Conservation (phyloP, 1,139 yeast genomes). For the Saccharomyces hybrid region DNA sequence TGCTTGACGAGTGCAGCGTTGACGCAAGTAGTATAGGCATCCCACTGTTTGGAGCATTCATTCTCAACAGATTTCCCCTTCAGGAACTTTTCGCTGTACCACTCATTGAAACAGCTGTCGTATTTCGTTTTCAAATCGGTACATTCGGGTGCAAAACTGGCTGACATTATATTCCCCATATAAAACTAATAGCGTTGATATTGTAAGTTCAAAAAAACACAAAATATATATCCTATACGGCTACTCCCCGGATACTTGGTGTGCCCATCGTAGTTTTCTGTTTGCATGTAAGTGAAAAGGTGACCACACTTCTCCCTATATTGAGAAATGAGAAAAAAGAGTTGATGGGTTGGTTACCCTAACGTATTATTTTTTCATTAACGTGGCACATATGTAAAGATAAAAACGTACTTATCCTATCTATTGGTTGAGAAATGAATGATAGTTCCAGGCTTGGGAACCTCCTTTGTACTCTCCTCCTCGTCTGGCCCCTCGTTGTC, state of each 20-base stretch:
- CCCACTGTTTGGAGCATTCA: slow-evolving; percentile 89
- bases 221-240: neutral
- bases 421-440: slow-evolving; percentile 17
- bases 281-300: neutral
- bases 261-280: neutral
- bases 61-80: slow-evolving; percentile 48
- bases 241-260: neutral
- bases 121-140: slow-evolving; percentile 76
- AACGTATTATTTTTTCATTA: neutral
- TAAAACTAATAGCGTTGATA: neutral
- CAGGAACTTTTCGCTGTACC: slow-evolving; percentile 76
- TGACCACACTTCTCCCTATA: neutral
- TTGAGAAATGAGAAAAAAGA: neutral
- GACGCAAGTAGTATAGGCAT: slow-evolving; percentile 76
- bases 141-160: slow-evolving; percentile 93
- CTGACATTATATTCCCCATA: slow-evolving; percentile 82
- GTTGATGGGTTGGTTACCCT: slow-evolving; percentile 1
- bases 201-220: neutral
- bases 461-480: slow-evolving; percentile 18
- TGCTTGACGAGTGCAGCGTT: slow-evolving; percentile 41
- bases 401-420: neutral
- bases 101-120: slow-evolving; percentile 85
- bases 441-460: slow-evolving; percentile 18
- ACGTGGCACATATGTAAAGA: neutral
- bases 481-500: slow-evolving; percentile 2